Evolutionary conservation across 2,329 filamentous ascomycete genomes (phyloP).

Genomic region (Xylariomycetidae sp.): DNA sequence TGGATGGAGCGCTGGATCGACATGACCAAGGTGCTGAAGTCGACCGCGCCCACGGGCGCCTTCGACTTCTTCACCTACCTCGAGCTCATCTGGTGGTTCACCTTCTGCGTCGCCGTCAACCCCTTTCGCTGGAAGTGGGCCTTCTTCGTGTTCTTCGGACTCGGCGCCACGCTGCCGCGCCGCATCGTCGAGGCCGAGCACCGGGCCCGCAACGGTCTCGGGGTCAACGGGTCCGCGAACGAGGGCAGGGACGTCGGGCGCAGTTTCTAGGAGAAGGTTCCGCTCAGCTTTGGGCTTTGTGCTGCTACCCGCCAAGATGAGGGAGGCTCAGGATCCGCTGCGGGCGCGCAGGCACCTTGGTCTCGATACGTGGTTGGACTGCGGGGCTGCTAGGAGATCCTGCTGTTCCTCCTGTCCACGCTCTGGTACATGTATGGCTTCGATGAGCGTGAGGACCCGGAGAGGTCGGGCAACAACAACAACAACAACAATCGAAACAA

Average conservation of each 20-base stretch:
- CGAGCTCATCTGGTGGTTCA: constrained; percentile 81
- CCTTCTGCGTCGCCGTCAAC: constrained; percentile 73
- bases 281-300: too few species aligned
- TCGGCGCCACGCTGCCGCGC: constrained; percentile 63
- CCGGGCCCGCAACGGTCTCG: constrained; percentile 48
- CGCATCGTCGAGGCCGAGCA: constrained; percentile 64
- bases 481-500: too few species aligned
- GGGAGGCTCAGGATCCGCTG: too few species aligned
- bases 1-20: constrained; percentile 88
- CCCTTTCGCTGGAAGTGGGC: constrained; percentile 92
- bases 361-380: too few species aligned
- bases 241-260: constrained; percentile 25
- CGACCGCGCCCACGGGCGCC: constrained; percentile 63
- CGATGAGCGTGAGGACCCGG: too few species aligned
- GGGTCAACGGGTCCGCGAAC: constrained; percentile 28
- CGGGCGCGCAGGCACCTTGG: too few species aligned
- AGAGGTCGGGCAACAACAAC: too few species aligned
- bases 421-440: too few species aligned
- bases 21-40: constrained; percentile 71
- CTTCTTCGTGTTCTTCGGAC: constrained; percentile 72
- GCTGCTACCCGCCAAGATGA: too few species aligned
- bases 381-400: too few species aligned
- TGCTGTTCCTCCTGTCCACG: too few species aligned
- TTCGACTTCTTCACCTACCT: constrained; percentile 90
- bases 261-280: constrained; percentile 26